Conservation (phyloP, 2,329 filamentous ascomycete species). For the Diaporthe sp. region DNA sequence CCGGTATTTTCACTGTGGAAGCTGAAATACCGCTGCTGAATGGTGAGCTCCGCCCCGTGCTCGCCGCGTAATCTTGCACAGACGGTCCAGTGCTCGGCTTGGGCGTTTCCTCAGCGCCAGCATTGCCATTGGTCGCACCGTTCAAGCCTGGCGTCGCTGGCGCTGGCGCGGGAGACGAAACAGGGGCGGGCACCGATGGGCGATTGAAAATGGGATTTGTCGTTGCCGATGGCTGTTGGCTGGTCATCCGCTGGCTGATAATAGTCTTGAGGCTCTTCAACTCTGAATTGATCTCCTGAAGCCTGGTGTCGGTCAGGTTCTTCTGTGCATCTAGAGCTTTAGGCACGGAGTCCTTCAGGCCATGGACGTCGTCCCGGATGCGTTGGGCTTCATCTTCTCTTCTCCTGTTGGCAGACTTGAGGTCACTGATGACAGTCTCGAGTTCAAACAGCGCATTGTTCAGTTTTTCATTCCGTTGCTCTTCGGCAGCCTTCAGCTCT, state of each 20-base stretch:
- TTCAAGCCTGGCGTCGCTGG: conserved; percentile 46
- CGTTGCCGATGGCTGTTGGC: conserved; percentile 44
- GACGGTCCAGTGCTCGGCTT: conserved; percentile 48
- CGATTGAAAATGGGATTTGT: conserved; percentile 49
- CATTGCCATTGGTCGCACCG: conserved; percentile 45
- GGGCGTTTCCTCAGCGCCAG: conserved; percentile 49
- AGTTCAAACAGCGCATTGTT: conserved; percentile 87
- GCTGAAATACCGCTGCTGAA: conserved; percentile 64
- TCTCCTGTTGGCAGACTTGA: conserved; percentile 85
- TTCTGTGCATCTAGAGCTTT: conserved; percentile 91
- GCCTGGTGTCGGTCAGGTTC: conserved; percentile 82
- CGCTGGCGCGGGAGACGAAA: conserved; percentile 46
- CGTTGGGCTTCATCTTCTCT: conserved; percentile 90
- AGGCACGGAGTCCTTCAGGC: conserved; percentile 87
- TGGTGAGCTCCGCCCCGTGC: conserved; percentile 57
- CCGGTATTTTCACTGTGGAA: conserved; percentile 78
- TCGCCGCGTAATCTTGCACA: conserved; percentile 52
- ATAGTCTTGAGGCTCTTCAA: conserved; percentile 93
- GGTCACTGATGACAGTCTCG: conserved; percentile 83
- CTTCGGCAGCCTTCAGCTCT: conserved; percentile 87
- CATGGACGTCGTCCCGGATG: conserved; percentile 87
- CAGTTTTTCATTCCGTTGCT: conserved; percentile 84
- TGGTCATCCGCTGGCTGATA: conserved; percentile 74
- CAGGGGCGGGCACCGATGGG: conserved; percentile 44
- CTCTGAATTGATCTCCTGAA: conserved; percentile 89